Base-by-base conservation (phyloP, 2,329 filamentous ascomycete genomes). In the Peltaster fructicola region DNA sequence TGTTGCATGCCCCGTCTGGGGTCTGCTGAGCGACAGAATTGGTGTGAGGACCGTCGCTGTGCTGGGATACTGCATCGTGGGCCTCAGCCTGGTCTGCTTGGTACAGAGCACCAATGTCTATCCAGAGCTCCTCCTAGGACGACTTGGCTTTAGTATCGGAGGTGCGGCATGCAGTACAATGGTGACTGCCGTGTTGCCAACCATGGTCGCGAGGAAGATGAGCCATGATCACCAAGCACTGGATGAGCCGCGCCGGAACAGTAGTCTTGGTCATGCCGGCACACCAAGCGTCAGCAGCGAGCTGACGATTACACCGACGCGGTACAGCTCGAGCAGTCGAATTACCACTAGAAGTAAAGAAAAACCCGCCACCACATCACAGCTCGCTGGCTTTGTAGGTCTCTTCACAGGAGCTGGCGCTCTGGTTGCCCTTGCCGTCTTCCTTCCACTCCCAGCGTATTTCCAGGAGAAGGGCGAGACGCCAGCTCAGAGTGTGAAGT, bases 121-220 rank as follows among this genome's bases (percentile, higher is more conserved):
- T 52, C 85, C 88, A 7, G 74, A 91, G 48, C 59, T 98, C 37
- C 57, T 95, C 27, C 56, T 93, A 20, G 82, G 78, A 27, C 66
- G 88, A 36, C 59, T 95, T 24, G 58, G 90, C 27, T 98, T 98
- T 52, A 88, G 84, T 37, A 40, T 93, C 10, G 88, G 88, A 13
- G 88, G 79, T 11, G 82, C 84, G n/a, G 88, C 85, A 12, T 61
- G 57, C 17, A 51, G 82, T 8, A 95, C 88, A 1, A 98, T 98
- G 88, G 88, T 98, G 11, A 95, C 88, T 6, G 88, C 88, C 3
- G 81, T 91, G 22, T 61, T 98, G 13, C 88, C 88, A 2, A 73
- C 63, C 14, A 69, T 76, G 52, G 67, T 67, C 7, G 41, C 41
- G 8, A 32, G 39, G 15, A 34, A 30, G 15, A 10, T 22, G n/a